Conservation (phyloP, 2,329 filamentous ascomycete species). For the Colletotrichum paranaense region DNA sequence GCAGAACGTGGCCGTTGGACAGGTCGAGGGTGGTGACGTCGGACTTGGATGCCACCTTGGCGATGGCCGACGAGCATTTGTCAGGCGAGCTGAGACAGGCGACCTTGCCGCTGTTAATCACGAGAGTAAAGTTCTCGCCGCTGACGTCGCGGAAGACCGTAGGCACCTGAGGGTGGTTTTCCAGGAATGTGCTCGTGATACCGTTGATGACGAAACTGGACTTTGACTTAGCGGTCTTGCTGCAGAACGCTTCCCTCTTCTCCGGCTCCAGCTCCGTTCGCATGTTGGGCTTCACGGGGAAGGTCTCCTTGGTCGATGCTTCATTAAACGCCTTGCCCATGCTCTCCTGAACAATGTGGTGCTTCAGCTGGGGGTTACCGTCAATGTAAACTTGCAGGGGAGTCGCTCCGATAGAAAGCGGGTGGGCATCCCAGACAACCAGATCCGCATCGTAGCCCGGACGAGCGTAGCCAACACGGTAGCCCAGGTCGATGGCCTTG, state of each 20-base stretch:
- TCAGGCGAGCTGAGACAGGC: conserved; percentile 46
- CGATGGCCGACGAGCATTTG: conserved; percentile 24
- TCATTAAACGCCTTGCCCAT: conserved; percentile 35
- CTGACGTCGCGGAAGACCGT: conserved; percentile 19
- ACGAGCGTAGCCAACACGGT: conserved; percentile 56
- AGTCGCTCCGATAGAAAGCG: conserved; percentile 56
- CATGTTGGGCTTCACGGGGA: conserved; percentile 33
- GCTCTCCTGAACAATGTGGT: conserved; percentile 44
- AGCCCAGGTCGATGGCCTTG: conserved; percentile 52
- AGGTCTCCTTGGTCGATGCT: not conserved
- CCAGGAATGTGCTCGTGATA: conserved; percentile 49
- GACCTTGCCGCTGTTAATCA: conserved; percentile 53
- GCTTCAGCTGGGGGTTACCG: conserved; percentile 50
- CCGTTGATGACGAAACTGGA: conserved; percentile 50
- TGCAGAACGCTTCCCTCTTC: conserved; percentile 42
- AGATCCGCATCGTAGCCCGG: conserved; percentile 62
- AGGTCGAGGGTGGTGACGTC: conserved; percentile 48
- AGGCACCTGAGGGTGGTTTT: conserved; percentile 34
- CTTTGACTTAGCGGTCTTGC: conserved; percentile 34
- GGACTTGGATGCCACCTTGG: conserved; percentile 42
- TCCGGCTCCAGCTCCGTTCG: conserved; percentile 39
- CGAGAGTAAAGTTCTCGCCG: conserved; percentile 46
- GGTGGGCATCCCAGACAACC: conserved; percentile 61
- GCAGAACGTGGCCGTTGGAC: conserved; percentile 58
- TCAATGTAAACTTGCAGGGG: conserved; percentile 61